A percentile compares a stretch with the other conserved stretches of the same genome.
These are phyloP conservation scores for Funneliformis geosporum DNA, from an alignment of 192 early-diverging fungal genomes.

Conservation along the genomic window DNA sequence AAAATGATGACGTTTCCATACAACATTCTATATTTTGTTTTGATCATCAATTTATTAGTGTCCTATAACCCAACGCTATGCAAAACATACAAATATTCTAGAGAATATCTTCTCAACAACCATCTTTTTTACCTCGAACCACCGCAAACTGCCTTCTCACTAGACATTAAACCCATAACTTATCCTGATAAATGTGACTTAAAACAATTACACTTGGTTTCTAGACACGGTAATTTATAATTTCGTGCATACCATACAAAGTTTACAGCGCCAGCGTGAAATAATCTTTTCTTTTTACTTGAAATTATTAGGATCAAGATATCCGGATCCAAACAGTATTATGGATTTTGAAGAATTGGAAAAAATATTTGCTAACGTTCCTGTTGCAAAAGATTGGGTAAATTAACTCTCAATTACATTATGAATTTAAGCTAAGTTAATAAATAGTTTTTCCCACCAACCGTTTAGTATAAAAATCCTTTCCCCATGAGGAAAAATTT, in stretches of 20 bases:
- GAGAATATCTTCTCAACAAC: background rate
- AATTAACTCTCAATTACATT: background rate
- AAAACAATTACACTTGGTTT: no score
- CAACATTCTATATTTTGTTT: no score
- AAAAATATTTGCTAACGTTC: background rate
- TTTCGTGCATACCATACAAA: background rate
- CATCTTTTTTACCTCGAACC: background rate
- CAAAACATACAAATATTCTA: background rate
- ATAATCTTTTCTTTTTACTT: background rate
- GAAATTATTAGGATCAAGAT: background rate
- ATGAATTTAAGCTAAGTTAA: no score
- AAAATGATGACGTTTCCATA: no score
- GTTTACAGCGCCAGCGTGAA: background rate
- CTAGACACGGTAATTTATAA: background rate
- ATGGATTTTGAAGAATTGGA: background rate
- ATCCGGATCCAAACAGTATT: background rate
- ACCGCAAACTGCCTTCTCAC: background rate
- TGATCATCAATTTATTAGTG: no score
- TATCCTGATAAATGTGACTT: no score
- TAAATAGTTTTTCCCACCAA: no score
- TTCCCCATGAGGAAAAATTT: background rate
- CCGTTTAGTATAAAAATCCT: conserved; percentile 15
- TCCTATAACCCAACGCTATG: no score
- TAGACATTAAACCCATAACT: background rate
- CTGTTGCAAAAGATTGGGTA: background rate